These are phyloP conservation scores for Tulasnella sp. DNA, from an alignment of 768 basidiomycete species.

Conservation along the genomic window DNA sequence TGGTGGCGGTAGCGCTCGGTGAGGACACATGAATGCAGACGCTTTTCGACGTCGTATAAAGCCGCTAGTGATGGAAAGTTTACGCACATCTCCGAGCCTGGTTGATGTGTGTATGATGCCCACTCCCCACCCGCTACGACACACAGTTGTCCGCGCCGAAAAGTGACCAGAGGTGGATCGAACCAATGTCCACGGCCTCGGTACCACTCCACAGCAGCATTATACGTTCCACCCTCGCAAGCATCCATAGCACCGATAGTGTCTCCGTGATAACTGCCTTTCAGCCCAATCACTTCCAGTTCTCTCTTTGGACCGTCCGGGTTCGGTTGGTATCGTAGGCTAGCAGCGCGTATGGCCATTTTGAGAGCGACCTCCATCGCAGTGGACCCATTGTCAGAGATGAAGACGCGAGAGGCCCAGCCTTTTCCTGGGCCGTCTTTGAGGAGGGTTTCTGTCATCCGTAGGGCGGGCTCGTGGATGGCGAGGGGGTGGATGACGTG, in stretches of 20 bases:
- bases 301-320: constrained; percentile 27
- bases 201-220: constrained; percentile 84
- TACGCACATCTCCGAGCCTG: constrained; percentile 24
- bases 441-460: constrained; percentile 68
- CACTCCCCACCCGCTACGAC: constrained; percentile 31
- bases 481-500: constrained; percentile 95
- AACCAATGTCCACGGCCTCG: constrained; percentile 87
- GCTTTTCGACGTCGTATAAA: constrained; percentile 56
- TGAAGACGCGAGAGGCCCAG: constrained; percentile 88
- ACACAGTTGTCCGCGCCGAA: constrained; percentile 50
- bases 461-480: constrained; percentile 71
- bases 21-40: constrained; percentile 48
- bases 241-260: constrained; percentile 98
- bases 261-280: constrained; percentile 94
- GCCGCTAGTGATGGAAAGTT: constrained; percentile 38
- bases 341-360: constrained; percentile 77
- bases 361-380: constrained; percentile 97
- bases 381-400: constrained; percentile 90
- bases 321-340: constrained; percentile 29
- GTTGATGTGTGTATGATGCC: constrained; percentile 28
- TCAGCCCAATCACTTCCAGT: constrained; percentile 71
- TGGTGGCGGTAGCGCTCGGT: constrained; percentile 50
- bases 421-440: constrained; percentile 65
- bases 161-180: constrained; percentile 68
- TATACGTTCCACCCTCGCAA: constrained; percentile 68